These are phyloP conservation scores for Avena atlantica DNA, from an alignment of 176 grass and related monocot species.

Conservation along the genomic window DNA sequence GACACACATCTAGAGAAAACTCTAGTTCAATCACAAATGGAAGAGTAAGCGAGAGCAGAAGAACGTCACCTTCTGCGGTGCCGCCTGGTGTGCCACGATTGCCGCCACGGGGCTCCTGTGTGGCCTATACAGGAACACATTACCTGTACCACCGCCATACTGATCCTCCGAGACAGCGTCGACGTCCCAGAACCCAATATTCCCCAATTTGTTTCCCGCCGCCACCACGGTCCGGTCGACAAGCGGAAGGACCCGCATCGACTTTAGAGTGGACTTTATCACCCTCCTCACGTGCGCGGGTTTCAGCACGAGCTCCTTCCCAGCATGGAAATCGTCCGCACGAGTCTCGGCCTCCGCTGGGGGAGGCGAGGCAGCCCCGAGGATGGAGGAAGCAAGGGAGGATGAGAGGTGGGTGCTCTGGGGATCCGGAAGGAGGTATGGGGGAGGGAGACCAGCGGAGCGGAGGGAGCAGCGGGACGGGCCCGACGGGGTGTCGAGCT, in stretches of 20 bases:
- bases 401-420: slow-evolving; percentile 37
- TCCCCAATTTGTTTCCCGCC: slow-evolving; percentile 52
- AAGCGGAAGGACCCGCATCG: slow-evolving; percentile 62
- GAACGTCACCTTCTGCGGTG: slow-evolving; percentile 51
- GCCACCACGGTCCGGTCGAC: slow-evolving; percentile 56
- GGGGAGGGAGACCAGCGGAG: slow-evolving; percentile 50
- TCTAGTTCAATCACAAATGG: not conserved
- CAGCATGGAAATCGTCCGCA: slow-evolving; percentile 32
- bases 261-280: slow-evolving; percentile 38
- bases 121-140: slow-evolving; percentile 65
- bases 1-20: not conserved
- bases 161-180: slow-evolving; percentile 41
- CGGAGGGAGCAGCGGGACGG: slow-evolving; percentile 60
- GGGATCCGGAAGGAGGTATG: not conserved
- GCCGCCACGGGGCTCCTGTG: slow-evolving; percentile 51
- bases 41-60: not conserved
- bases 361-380: slow-evolving; percentile 12
- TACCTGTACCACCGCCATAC: slow-evolving; percentile 30
- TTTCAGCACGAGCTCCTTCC: slow-evolving; percentile 50
- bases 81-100: slow-evolving; percentile 59
- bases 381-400: slow-evolving; percentile 27
- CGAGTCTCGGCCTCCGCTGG: not conserved
- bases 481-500: not conserved
- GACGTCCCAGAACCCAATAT: slow-evolving; percentile 83
- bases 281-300: slow-evolving; percentile 55